A percentile compares a stretch with the other conserved stretches of the same genome.
phyloP scores from a whole-genome alignment of 441 rosid genomes.

The Breynia disticha region DNA sequence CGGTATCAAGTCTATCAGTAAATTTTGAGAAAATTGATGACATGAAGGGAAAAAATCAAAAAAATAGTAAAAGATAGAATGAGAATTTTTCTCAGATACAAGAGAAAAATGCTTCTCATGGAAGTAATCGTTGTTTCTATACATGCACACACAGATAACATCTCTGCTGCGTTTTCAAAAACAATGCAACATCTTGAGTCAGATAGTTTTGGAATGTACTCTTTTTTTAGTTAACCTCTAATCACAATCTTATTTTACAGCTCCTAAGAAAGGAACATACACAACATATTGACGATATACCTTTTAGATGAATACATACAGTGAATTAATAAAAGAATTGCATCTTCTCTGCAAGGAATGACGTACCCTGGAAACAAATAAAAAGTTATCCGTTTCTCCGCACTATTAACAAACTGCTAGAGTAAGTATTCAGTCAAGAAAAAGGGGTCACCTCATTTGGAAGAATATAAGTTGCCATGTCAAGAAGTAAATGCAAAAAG shows the following conservation, averaged over 20 bases:
- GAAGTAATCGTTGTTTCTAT: slow-evolving; percentile 17
- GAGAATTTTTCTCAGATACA: slow-evolving; percentile 4
- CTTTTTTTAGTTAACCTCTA: slow-evolving; percentile 14
- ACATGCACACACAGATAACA: slow-evolving; percentile 18
- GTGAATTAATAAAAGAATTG: slow-evolving; percentile 49
- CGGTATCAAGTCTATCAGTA: too few species aligned
- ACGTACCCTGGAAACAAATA: slow-evolving; percentile 27
- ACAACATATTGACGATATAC: slow-evolving; percentile 23
- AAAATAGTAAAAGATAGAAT: background rate
- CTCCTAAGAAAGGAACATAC: slow-evolving; percentile 18
- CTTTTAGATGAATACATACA: slow-evolving; percentile 44
- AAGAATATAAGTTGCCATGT: slow-evolving; percentile 23
- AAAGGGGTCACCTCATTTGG: slow-evolving; percentile 32
- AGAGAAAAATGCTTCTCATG: slow-evolving; percentile 9
- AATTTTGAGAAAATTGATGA: too few species aligned
- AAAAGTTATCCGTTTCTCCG: background rate
- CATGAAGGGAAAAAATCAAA: background rate
- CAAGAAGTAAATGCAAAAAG: slow-evolving; percentile 88
- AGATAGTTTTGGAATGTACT: slow-evolving; percentile 9
- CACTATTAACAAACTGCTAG: background rate
- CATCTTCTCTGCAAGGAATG: slow-evolving; percentile 22
- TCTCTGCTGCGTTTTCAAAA: slow-evolving; percentile 24
- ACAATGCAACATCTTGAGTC: slow-evolving; percentile 22
- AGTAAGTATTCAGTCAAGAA: background rate
- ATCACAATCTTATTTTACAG: slow-evolving; percentile 39